Conservation (phyloP, 202 grass and related monocot species). For the Eragrostis tef region DNA sequence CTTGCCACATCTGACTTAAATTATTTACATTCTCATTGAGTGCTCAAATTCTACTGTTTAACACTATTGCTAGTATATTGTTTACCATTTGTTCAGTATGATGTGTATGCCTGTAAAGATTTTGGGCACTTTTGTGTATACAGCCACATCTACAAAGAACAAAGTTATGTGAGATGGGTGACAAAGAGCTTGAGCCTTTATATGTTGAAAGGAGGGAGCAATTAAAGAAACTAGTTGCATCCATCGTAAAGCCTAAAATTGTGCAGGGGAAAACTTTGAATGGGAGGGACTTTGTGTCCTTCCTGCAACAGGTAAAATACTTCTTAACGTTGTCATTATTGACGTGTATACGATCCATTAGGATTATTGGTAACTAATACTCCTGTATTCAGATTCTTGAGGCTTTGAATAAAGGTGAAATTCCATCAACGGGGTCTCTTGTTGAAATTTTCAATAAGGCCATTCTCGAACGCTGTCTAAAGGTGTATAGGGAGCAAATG, state of each 20-base stretch:
- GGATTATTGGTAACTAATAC: constrained; percentile 7
- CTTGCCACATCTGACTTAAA: background rate
- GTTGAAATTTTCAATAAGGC: constrained; percentile 98
- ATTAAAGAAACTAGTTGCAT: constrained; percentile 83
- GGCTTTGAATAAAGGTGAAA: constrained; percentile 98
- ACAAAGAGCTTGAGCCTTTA: constrained; percentile 72
- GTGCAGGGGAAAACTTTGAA: constrained; percentile 85
- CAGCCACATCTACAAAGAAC: constrained; percentile 99
- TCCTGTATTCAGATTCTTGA: constrained; percentile 78
- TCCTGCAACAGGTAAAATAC: constrained; percentile 81
- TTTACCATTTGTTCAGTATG: background rate
- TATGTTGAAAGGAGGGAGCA: constrained; percentile 83
- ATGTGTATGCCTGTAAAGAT: background rate
- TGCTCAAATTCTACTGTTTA: background rate
- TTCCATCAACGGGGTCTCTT: constrained; percentile 87
- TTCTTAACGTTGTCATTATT: constrained; percentile 11
- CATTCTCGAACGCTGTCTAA: constrained; percentile 91
- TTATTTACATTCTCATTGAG: background rate
- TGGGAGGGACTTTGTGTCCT: constrained; percentile 89
- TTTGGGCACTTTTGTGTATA: constrained; percentile 27
- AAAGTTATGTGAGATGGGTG: constrained; percentile 92
- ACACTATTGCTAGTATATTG: background rate
- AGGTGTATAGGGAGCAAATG: constrained; percentile 73
- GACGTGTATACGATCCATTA: constrained; percentile 6
- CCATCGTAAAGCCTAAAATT: constrained; percentile 82